Evolutionary conservation across 495 filamentous ascomycete species (phyloP).

Genomic region (Cetradonia linearis): DNA sequence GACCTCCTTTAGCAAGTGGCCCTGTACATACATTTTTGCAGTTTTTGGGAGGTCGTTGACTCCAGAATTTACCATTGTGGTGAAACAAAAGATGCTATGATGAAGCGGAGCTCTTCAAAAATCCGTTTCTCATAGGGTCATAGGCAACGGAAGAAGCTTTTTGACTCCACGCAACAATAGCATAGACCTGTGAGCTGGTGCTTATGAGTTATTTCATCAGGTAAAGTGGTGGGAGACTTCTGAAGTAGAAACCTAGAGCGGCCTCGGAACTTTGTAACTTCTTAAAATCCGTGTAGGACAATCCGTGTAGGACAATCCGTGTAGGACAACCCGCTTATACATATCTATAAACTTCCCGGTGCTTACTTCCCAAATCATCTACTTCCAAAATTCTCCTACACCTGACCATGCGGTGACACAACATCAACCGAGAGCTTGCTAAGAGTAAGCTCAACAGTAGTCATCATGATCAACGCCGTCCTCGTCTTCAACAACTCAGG

Average conservation of each 20-base stretch:
- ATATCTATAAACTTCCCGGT: background rate
- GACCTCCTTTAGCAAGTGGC: background rate
- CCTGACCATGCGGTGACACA: background rate
- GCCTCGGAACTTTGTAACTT: background rate
- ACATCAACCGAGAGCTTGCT: background rate
- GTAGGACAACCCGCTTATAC: background rate
- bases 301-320: background rate
- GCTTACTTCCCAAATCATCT: background rate
- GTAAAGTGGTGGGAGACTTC: background rate
- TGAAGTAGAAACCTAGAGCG: background rate
- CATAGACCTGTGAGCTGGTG: background rate
- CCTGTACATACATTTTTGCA: background rate
- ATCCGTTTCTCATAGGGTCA: background rate
- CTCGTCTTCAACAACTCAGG: slow-evolving; percentile 98
- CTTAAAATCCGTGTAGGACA: background rate
- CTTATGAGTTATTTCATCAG: background rate
- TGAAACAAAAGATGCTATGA: background rate
- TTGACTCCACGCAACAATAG: background rate
- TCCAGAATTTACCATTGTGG: background rate
- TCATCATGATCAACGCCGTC: slow-evolving; percentile 91
- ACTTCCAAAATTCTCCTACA: background rate
- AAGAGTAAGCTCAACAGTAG: background rate
- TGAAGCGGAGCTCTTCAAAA: background rate
- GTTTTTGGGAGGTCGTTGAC: background rate
- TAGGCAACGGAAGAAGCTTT: background rate